A percentile compares a stretch with the other conserved stretches of the same genome.
phyloP scores from a whole-genome alignment of 2,329 filamentous ascomycete species.

The Neocucurbitaria cava region DNA sequence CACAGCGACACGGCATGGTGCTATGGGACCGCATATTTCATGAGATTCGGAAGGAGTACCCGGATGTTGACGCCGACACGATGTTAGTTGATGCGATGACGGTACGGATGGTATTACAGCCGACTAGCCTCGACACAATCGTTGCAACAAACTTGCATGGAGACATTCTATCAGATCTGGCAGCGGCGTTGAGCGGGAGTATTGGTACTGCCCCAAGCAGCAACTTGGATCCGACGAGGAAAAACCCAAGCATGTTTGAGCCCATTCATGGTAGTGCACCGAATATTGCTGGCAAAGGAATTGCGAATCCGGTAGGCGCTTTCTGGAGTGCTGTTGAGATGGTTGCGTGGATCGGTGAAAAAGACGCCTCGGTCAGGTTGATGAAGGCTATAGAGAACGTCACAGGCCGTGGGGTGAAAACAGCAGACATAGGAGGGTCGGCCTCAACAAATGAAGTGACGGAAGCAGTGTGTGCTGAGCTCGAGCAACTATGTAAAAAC shows the following conservation, averaged over 20 bases:
- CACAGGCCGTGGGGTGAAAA: not conserved
- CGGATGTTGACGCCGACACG: constrained; percentile 8
- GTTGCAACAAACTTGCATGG: constrained; percentile 15
- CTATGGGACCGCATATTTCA: constrained; percentile 8
- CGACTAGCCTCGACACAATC: constrained; percentile 9
- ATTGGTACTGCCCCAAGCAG: constrained; percentile 16
- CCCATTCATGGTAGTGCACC: constrained; percentile 19
- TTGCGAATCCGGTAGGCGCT: constrained; percentile 18
- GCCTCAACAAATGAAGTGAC: constrained; percentile 3
- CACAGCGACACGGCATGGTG: constrained; percentile 6
- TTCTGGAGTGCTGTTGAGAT: constrained; percentile 13
- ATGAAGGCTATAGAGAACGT: constrained; percentile 14
- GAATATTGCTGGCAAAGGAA: constrained; percentile 18
- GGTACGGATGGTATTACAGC: constrained; percentile 3
- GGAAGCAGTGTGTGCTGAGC: too few species aligned
- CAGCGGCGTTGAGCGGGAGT: constrained; percentile 7
- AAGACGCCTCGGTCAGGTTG: constrained; percentile 2
- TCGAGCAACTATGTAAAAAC: too few species aligned
- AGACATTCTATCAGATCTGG: constrained; percentile 16
- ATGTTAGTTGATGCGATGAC: constrained; percentile 14
- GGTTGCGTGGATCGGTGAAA: constrained; percentile 2
- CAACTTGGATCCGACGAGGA: constrained; percentile 9
- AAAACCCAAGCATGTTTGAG: constrained; percentile 11
- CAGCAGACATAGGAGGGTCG: constrained; percentile 10
- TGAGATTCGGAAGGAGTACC: not conserved